phyloP scores from a whole-genome alignment of 1,284 basidiomycete genomes.

The Meira miltonrushii region DNA sequence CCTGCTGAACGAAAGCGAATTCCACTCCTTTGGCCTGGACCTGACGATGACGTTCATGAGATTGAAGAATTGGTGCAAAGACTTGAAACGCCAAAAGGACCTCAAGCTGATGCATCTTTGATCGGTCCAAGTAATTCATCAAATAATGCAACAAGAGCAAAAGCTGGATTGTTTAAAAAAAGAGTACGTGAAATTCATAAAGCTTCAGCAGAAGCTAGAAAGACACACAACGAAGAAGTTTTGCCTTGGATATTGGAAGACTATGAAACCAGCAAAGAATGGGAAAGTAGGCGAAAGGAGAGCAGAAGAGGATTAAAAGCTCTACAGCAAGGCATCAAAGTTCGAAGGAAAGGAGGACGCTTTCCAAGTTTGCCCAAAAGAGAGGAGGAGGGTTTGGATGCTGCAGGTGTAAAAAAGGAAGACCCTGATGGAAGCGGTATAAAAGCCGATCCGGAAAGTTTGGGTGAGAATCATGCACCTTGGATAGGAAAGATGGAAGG shows the following conservation, averaged over 20 bases:
- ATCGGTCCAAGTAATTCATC: conserved; percentile 30
- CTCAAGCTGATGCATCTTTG: conserved; percentile 16
- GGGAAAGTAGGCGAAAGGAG: conserved; percentile 41
- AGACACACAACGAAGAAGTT: conserved; percentile 46
- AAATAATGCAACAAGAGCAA: conserved; percentile 25
- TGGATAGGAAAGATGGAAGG: conserved; percentile 52
- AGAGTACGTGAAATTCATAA: conserved; percentile 49
- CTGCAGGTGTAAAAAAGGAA: conserved; percentile 11
- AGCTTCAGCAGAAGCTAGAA: conserved; percentile 39
- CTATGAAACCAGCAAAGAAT: conserved; percentile 46
- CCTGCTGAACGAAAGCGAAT: conserved; percentile 6
- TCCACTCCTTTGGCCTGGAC: conserved; percentile 14
- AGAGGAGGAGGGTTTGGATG: neutral
- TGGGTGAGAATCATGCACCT: conserved; percentile 32
- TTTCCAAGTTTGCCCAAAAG: conserved; percentile 19
- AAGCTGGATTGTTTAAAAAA: conserved; percentile 35
- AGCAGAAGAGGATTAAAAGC: conserved; percentile 35
- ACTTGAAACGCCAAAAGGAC: conserved; percentile 1
- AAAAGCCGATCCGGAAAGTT: conserved; percentile 17
- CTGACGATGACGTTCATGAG: conserved; percentile 11
- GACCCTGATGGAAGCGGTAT: conserved; percentile 12
- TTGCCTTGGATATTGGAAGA: conserved; percentile 52
- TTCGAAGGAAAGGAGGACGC: conserved; percentile 13
- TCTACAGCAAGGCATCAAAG: conserved; percentile 19
- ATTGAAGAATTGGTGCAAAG: neutral